Percentiles rank a stretch among this genome's conserved stretches.
Conservation (phyloP, 2,329 filamentous ascomycete genomes). For the Berkeleyomyces basicola region DNA sequence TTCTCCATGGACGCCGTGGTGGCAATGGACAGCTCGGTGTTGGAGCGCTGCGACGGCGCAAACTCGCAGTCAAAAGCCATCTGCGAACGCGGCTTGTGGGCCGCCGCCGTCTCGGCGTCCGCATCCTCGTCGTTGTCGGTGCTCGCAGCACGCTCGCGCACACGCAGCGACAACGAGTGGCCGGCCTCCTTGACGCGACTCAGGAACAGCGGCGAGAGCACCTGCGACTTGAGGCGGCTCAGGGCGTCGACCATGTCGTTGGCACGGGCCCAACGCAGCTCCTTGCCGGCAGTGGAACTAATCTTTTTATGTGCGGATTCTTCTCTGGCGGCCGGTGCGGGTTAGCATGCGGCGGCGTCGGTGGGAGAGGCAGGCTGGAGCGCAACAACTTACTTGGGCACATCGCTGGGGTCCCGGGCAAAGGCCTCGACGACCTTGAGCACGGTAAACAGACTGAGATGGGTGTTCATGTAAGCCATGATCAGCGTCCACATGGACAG, state of each 20-base stretch:
- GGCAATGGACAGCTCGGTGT: slow-evolving; percentile 2
- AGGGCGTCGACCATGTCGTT: slow-evolving; percentile 4
- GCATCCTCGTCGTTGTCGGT: background rate
- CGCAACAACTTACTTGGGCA: slow-evolving; percentile 11
- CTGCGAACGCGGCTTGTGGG: background rate
- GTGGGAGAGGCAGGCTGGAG: background rate
- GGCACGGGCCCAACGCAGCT: slow-evolving; percentile 31
- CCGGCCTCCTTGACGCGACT: background rate
- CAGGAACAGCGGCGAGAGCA: slow-evolving; percentile 9
- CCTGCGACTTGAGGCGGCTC: slow-evolving; percentile 9
- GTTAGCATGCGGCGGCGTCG: background rate
- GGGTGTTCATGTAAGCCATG: slow-evolving; percentile 41
- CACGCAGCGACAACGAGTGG: background rate
- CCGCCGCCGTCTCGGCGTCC: background rate
- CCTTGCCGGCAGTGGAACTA: slow-evolving; percentile 38
- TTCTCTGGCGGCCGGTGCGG: slow-evolving; percentile 23
- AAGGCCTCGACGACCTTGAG: slow-evolving; percentile 12
- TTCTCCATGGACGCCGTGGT: slow-evolving; percentile 5
- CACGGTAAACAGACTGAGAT: slow-evolving; percentile 25
- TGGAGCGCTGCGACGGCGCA: background rate
- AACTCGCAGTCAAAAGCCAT: background rate
- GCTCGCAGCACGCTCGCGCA: background rate
- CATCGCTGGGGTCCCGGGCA: slow-evolving; percentile 9
- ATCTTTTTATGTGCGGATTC: slow-evolving; percentile 44
- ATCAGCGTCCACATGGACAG: slow-evolving; percentile 36